Evolutionary conservation across 1,284 basidiomycete species (phyloP), one percentile per base, ranked within the genome.

Genomic region (Austroboletus novae-zelandiae): DNA sequence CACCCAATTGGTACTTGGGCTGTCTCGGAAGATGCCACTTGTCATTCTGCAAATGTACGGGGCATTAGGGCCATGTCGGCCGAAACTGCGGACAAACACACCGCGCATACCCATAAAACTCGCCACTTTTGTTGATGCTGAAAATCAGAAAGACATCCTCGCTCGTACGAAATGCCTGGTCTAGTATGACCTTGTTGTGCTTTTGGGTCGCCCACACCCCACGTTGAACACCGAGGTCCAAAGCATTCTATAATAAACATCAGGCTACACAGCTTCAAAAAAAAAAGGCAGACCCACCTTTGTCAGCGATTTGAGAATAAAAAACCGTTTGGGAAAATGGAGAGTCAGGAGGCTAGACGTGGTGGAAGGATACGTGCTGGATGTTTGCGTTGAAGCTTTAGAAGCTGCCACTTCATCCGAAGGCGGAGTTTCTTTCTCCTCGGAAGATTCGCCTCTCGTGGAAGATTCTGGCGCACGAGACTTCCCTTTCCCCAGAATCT

Each of bases 201-300:
- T 79, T 79, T 69, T 98, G 96, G 0, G 95, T 98, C 32, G 89
- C 87, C 95, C 96, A 98, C 1, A 88, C 57, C 1, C 91, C 87
- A 9, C 79, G 81, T 65, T 87, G 74, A n/a, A 94, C 84, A 59
- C 91, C 94, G 25, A 90, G 74, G 58, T 94, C 87, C 58, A 98
- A 74, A 66, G 97, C 93, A 56, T 79, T 80, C 85, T 92, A 61
- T 45, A 51, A 54, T 13, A 2, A 13, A 3, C 30, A 2, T 10
- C 9, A 31, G 30, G 30, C 30, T 9, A 31, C 6, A 31, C 8
- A 14, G 31, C 31, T 42, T 13, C 18, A 32, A 42, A 17, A 6
- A 32, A 42, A 17, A 6, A 10, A 25, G 25, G 0, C 27, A n/a
- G 15, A 55, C 67, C 6, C 17, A 90, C 91, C 74, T 84, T 81